Evolutionary conservation across 192 early-diverging fungal species (phyloP), one percentile per base, ranked within the genome.

Genomic region (Entophlyctis helioformis): DNA sequence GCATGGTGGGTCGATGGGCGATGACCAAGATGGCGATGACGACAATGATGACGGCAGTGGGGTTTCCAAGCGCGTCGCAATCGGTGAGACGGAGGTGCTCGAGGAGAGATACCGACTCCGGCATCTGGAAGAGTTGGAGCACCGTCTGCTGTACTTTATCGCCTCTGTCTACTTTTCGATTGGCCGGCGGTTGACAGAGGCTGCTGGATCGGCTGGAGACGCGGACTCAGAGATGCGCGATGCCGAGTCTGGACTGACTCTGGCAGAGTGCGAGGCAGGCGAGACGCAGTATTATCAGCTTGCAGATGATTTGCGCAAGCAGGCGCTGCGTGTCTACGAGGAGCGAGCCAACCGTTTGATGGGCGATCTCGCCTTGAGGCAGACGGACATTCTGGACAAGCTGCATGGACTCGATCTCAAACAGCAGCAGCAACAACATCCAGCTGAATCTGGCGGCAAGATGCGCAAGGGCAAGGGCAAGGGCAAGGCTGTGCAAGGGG

Each of bases 61-160:
- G 13, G n/a, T 26, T 0, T 26, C 33, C 27, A 28, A 29, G 9
- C 5, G 2, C 18, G 13, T 10, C 7, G 39, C 1, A 1, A 23
- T 18, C 1, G 61, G 54, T 12, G 10, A 16, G 1, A 4, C 39
- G 10, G 27, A 36, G 6, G 44, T 36, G 46, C 40, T 60, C 3
- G 20, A 3, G 36, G 48, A 20, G 33, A 46, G 22, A 31, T 41
- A 15, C n/a, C 16, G 60, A 5, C 44, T 75, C 15, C 45, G 45
- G 5, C 40, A 46, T 2, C 75, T 63, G 53, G 57, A 64, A 13
- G 64, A 71, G 24, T 36, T 76, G 28, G 54, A 74, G 26, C 82
- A 84, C 56, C 67, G 66, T 4, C 44, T 69, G 11, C 39, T 74
- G 29, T 84, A 73, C 50, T 84, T 72, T 41, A 67, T 62, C 11